phyloP scores from a whole-genome alignment of 495 filamentous ascomycete genomes.

The Lophium mytilinum region DNA sequence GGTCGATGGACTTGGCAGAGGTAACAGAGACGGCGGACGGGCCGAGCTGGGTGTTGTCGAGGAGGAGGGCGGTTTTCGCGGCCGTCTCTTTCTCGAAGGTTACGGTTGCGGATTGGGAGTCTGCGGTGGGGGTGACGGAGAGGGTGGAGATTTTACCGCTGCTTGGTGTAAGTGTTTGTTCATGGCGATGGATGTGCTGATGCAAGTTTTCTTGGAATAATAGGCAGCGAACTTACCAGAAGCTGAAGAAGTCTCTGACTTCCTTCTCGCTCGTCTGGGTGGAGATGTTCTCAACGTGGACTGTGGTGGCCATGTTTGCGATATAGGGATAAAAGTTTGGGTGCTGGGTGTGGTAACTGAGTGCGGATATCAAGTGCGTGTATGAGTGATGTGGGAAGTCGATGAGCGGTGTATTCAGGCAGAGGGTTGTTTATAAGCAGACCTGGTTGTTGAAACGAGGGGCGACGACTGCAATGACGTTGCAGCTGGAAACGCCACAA shows the following conservation, averaged over 20 bases:
- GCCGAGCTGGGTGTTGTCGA: constrained; percentile 91
- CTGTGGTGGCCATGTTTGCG: neutral
- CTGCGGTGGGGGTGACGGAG: constrained; percentile 60
- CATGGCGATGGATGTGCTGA: no score
- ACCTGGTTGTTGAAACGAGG: neutral
- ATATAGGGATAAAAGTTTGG: neutral
- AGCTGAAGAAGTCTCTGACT: constrained; percentile 94
- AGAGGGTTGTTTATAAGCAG: neutral
- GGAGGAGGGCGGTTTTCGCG: constrained; percentile 89
- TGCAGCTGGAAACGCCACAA: neutral
- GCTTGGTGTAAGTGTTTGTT: constrained; percentile 15
- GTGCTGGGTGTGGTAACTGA: neutral
- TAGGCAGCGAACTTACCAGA: constrained; percentile 59
- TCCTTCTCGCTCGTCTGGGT: constrained; percentile 75
- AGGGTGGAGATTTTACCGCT: constrained; percentile 87
- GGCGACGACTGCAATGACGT: neutral
- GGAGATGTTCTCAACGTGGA: constrained; percentile 71
- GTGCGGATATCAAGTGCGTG: neutral
- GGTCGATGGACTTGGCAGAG: constrained; percentile 53
- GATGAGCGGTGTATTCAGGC: no score
- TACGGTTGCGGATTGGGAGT: constrained; percentile 72
- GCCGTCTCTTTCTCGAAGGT: constrained; percentile 95
- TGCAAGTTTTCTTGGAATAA: no score
- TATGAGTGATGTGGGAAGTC: no score
- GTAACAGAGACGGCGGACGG: constrained; percentile 70